phyloP scores from a whole-genome alignment of 139 green algal genomes.

The Closterium sp. region DNA sequence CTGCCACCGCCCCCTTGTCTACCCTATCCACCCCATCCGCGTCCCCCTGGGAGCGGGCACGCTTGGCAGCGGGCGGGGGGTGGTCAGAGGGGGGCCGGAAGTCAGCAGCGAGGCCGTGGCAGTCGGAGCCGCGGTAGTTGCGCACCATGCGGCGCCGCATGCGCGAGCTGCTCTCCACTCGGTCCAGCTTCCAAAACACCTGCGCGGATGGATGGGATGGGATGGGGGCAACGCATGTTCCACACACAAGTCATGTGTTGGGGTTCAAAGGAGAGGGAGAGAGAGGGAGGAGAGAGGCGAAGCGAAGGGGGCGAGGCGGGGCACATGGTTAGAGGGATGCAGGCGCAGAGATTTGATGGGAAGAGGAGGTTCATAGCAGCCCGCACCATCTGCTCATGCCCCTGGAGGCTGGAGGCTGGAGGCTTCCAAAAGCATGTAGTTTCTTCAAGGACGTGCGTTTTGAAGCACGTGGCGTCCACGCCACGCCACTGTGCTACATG shows the following conservation, averaged over 20 bases:
- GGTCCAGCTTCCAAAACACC: constrained; percentile 39
- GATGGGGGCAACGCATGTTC: not conserved
- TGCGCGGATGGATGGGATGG: not conserved
- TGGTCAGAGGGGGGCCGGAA: not conserved
- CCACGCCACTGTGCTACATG: too few species aligned
- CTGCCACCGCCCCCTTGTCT: not conserved
- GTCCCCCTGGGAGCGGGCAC: not conserved
- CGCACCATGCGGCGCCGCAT: constrained; percentile 27
- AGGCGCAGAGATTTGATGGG: not conserved
- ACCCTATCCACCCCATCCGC: not conserved
- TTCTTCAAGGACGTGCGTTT: too few species aligned
- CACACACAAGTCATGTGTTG: not conserved
- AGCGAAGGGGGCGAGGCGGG: too few species aligned
- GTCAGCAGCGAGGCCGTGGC: not conserved
- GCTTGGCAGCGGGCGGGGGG: not conserved
- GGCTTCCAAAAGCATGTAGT: too few species aligned
- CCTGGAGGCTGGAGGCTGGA: too few species aligned
- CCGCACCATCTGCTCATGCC: too few species aligned
- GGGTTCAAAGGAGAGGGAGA: not conserved
- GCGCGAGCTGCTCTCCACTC: constrained; percentile 10
- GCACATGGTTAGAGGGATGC: not conserved
- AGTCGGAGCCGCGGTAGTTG: constrained; percentile 19
- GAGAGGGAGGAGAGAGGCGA: not conserved
- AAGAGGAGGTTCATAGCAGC: not conserved
- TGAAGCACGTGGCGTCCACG: too few species aligned